A percentile compares a stretch with the other conserved stretches of the same genome.
phyloP scores from a whole-genome alignment of 2,329 filamentous ascomycete species.

The Ascosphaera aggregata region DNA sequence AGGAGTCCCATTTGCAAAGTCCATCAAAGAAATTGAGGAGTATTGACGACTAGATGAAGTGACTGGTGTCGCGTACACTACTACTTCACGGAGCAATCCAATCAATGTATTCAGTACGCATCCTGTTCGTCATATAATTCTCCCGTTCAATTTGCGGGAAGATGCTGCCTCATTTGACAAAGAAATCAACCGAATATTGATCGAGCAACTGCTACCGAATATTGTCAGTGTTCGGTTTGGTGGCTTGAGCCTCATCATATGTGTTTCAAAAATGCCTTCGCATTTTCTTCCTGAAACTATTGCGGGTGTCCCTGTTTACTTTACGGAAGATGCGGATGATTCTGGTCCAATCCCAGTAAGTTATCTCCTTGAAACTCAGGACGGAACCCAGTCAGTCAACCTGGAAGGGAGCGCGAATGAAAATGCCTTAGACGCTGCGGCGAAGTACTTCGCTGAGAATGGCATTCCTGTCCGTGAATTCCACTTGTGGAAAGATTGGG shows the following conservation, averaged over 20 bases:
- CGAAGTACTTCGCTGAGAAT: constrained; percentile 3
- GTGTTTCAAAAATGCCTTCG: constrained; percentile 1
- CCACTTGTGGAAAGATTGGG: constrained; percentile 5
- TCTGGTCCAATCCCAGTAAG: constrained; percentile 3
- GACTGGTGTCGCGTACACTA: neutral
- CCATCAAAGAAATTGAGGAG: neutral
- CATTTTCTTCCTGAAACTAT: constrained; percentile 3
- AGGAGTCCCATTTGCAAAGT: too few relatives aligned
- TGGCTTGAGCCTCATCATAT: neutral
- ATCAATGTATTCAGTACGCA: neutral
- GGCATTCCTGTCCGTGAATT: constrained; percentile 5
- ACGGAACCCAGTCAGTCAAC: neutral
- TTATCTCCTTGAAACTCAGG: constrained; percentile 1
- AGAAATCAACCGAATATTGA: neutral
- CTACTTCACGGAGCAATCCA: neutral
- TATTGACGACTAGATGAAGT: neutral
- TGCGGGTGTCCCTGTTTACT: constrained; percentile 4
- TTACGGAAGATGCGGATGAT: constrained; percentile 3
- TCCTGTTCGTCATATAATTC: neutral
- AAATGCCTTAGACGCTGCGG: constrained; percentile 3
- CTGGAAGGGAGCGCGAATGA: constrained; percentile 3
- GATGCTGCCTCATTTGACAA: neutral
- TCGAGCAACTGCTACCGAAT: neutral
- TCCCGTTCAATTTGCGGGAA: neutral
- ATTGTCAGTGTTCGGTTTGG: neutral